Percentiles rank a stretch among this genome's conserved stretches.
Conservation (phyloP, 1,284 basidiomycete species). For the Coniferiporia sulphurascens region DNA sequence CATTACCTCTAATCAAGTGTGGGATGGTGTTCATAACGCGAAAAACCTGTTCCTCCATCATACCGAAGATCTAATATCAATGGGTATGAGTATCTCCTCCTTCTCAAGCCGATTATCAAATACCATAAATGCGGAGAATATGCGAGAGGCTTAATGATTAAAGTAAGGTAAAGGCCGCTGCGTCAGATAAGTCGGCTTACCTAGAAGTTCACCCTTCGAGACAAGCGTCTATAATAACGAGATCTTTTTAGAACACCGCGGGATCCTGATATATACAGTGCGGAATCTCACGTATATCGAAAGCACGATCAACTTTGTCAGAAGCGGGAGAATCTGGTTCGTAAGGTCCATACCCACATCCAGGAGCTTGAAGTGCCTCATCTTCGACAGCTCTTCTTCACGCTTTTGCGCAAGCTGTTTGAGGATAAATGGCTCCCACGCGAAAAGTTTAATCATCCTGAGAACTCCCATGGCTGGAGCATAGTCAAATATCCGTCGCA, state of each 20-base stretch:
- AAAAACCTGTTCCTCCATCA: constrained; percentile 37
- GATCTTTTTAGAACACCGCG: background rate
- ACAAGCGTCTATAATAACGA: constrained; percentile 30
- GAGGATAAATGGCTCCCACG: constrained; percentile 37
- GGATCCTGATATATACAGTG: background rate
- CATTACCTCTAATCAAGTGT: constrained; percentile 22
- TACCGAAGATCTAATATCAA: constrained; percentile 36
- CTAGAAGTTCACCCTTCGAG: constrained; percentile 37
- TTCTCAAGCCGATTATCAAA: constrained; percentile 17
- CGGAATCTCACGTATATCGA: constrained; percentile 31
- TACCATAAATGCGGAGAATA: constrained; percentile 18
- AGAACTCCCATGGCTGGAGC: constrained; percentile 34
- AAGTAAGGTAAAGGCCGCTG: background rate
- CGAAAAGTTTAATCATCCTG: constrained; percentile 18
- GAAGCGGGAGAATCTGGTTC: constrained; percentile 28
- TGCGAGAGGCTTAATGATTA: background rate
- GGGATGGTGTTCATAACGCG: constrained; percentile 26
- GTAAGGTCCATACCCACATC: background rate
- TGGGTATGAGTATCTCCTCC: background rate
- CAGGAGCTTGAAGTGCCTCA: background rate
- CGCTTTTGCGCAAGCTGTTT: constrained; percentile 33
- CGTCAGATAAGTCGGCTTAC: background rate
- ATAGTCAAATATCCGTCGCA: background rate
- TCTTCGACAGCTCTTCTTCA: constrained; percentile 32
- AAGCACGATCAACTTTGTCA: constrained; percentile 42